These are phyloP conservation scores for Tolypocladium amazonense DNA, from an alignment of 2,329 filamentous ascomycete genomes.

Conservation along the genomic window DNA sequence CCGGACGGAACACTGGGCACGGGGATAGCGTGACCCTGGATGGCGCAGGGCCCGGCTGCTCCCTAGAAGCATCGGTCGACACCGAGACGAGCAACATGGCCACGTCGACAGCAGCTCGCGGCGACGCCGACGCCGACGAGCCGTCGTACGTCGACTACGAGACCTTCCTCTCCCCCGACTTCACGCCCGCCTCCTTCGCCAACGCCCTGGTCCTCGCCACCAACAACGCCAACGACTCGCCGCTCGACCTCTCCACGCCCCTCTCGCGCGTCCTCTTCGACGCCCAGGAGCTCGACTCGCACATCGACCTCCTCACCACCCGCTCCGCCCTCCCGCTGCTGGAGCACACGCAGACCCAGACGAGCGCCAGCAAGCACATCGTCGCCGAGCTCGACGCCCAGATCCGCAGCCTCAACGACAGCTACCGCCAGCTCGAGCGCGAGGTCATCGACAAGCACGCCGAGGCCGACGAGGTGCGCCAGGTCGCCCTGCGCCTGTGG, in stretches of 20 bases:
- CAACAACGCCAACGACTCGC: constrained; percentile 83
- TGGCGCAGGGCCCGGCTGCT: neutral
- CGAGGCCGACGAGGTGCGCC: constrained; percentile 70
- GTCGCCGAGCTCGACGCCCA: constrained; percentile 70
- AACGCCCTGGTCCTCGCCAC: constrained; percentile 81
- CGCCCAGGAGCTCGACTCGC: constrained; percentile 91
- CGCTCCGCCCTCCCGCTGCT: constrained; percentile 74
- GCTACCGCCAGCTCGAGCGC: constrained; percentile 74
- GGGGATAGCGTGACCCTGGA: neutral
- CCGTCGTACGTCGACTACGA: constrained; percentile 94
- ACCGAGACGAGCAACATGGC: neutral
- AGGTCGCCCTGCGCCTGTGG: constrained; percentile 69
- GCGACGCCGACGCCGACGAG: constrained; percentile 32
- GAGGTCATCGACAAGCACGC: constrained; percentile 82
- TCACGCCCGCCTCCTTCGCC: constrained; percentile 73
- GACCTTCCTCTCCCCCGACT: constrained; percentile 72
- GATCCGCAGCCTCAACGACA: constrained; percentile 68
- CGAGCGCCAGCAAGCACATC: constrained; percentile 60
- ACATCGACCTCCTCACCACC: constrained; percentile 83
- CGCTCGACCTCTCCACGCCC: constrained; percentile 87
- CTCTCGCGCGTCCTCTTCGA: constrained; percentile 92
- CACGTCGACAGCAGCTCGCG: neutral
- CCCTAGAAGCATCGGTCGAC: neutral
- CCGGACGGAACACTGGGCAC: neutral
- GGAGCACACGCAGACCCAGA: constrained; percentile 64